phyloP scores from a whole-genome alignment of 192 early-diverging fungal species.

The Coemansia sp. region DNA sequence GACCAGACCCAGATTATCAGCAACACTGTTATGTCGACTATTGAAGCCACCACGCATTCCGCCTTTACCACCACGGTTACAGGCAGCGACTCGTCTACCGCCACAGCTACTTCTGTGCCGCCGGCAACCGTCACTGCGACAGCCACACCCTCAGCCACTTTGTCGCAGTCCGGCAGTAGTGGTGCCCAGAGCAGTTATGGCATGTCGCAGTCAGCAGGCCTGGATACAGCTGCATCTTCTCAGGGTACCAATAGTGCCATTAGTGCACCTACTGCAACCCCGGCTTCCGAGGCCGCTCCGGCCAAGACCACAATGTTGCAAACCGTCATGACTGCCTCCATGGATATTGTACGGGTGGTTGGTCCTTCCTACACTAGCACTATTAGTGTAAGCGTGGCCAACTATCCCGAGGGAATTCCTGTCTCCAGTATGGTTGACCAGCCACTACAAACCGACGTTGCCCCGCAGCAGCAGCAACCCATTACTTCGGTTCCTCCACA shows the following conservation, averaged over 20 bases:
- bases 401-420: neutral
- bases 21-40: neutral
- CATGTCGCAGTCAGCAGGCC: neutral
- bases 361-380: conserved; percentile 17
- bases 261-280: neutral
- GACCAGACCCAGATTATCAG: neutral
- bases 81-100: neutral
- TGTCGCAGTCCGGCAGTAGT: neutral
- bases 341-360: conserved; percentile 8
- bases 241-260: neutral
- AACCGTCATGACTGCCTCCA: conserved; percentile 4
- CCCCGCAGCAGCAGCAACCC: too few relatives aligned
- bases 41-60: too few relatives aligned
- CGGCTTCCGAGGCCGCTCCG: neutral
- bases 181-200: neutral
- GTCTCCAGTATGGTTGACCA: too few relatives aligned
- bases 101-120: neutral
- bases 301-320: conserved; percentile 5
- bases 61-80: too few relatives aligned
- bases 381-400: neutral
- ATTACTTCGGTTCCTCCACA: too few relatives aligned
- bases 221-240: neutral
- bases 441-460: too few relatives aligned
- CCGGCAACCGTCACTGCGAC: conserved; percentile 1
- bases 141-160: neutral